Evolutionary conservation across 169 alveolate genomes (phyloP).

Genomic region (Cryptosporidium meleagridis): DNA sequence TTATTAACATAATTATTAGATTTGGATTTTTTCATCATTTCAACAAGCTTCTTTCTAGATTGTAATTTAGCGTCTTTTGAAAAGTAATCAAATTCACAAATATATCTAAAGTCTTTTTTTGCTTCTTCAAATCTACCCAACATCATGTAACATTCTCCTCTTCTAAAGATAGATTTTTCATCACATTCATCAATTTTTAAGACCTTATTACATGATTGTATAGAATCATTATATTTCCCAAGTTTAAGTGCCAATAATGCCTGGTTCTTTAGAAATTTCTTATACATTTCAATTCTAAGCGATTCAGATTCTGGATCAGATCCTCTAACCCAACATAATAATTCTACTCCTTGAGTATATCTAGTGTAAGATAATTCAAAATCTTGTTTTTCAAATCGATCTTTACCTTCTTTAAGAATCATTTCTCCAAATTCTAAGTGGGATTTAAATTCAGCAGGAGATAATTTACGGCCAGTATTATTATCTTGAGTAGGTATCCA

Average conservation of each 20-base stretch:
- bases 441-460: constrained; percentile 14
- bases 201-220: constrained; percentile 53
- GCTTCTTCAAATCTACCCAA: constrained; percentile 60
- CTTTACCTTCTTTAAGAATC: constrained; percentile 38
- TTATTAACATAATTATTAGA: neutral
- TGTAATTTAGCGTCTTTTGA: constrained; percentile 34
- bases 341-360: constrained; percentile 70
- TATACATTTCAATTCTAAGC: constrained; percentile 29
- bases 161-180: constrained; percentile 51
- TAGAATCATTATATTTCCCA: constrained; percentile 66
- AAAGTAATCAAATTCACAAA: constrained; percentile 58
- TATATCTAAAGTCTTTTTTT: constrained; percentile 56
- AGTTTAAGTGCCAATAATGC: constrained; percentile 43
- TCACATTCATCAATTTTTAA: constrained; percentile 62
- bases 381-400: constrained; percentile 28
- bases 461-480: constrained; percentile 18
- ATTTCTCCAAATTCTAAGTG: constrained; percentile 63
- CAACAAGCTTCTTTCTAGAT: constrained; percentile 39
- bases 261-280: constrained; percentile 54
- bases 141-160: constrained; percentile 73
- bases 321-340: constrained; percentile 66
- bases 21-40: constrained; percentile 34
- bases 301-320: constrained; percentile 13
- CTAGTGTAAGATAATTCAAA: constrained; percentile 39
- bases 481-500: constrained; percentile 65